Base-by-base conservation (phyloP, 2,329 filamentous ascomycete species). In the Talaromyces sp. region DNA sequence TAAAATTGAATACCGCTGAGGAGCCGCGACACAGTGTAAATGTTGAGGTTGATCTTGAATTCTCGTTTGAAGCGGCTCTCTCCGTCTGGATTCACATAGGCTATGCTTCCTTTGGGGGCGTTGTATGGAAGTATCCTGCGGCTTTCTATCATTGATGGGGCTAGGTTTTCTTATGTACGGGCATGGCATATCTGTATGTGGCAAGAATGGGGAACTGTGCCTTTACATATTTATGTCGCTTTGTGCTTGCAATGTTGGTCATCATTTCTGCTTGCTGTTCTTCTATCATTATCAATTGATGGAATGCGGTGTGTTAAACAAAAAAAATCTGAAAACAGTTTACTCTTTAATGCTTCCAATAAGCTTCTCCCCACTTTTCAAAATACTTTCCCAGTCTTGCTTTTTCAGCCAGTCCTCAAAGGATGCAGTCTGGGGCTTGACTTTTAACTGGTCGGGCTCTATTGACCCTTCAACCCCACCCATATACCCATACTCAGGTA, bases 401-500 rank as follows among this genome's bases (percentile, higher is more conserved):
- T 66, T 65, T 30, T 47, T 62, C 42, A 71, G 55, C 67, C 68
- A 71, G 8, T 64, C 65, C 57, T 61, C 66, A 54, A 69, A 69
- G 0, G 63, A 55, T 23, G 57, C 53, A 0, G 60, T 62, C 36
- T 52, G 4, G 9, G 59, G 44, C 6, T 16, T n/a, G n/a, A 36
- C 40, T 50, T 61, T 79, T 62, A 82, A 61, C 56, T 81, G 70
- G 10, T 57, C 23, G 0, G 81, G 78, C 27, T 74, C 69, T 30
- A 81, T 75, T 3, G 75, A 58, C 1, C 55, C 70, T 1, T 70
- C 64, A n/a, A 78, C 42, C 0, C 78, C 78, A 5, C 71, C 78
- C 61, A 73, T 75, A 56, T 79, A 83, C 2, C 75, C 75, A 61
- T 71, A 79, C 60, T 82, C 78, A 0, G 64, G 55, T 68, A 52